Evolutionary conservation across 2,329 filamentous ascomycete genomes (phyloP), one percentile per base, ranked within the genome.

Genomic region (Pseudogymnoascus sp.): DNA sequence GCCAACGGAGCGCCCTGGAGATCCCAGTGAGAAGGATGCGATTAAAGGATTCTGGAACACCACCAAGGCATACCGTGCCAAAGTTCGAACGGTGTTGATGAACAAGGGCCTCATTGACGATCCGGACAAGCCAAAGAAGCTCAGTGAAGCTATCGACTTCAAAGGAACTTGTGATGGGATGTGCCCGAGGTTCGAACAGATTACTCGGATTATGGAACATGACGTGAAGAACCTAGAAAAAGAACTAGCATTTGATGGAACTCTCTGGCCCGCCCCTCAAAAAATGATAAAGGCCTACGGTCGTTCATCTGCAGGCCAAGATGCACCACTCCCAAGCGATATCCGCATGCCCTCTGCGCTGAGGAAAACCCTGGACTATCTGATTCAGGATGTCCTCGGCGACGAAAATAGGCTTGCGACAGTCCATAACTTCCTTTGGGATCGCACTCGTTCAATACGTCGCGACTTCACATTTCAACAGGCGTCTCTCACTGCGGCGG

Each of bases 121-220:
- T 67, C 86, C 86, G 2, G 81, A 86, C 34, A 83, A 85, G 68
- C 81, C 82, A 63, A 85, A 86, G 69, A 81, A 79, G 16, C 77
- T 89, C 6, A 79, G 83, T 64, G 81, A 88, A 70, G 86, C 86
- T 5, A 83, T 88, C 59, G 80, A 83, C 45, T 89, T 89, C 70
- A 85, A 85, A 71, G 86, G 86, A 12, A 86, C 86, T 54, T 88
- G 85, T 69, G 83, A 88, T 68, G 83, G 86, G 26, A 88, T 88
- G 86, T 89, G 86, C 66, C 86, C 86, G 4, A 83, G 87, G 66
- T 87, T 83, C 72, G 86, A 89, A 71, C 83, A 83, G 71, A 80
- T 86, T 36, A 83, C 79, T 60, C 80, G 86, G 65, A 87, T 88
- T 63, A 81, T 81, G 59, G 84, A 88, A 70, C 77, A 79, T 68